phyloP scores from a whole-genome alignment of 2,329 filamentous ascomycete genomes.

The Cytospora leucostoma region DNA sequence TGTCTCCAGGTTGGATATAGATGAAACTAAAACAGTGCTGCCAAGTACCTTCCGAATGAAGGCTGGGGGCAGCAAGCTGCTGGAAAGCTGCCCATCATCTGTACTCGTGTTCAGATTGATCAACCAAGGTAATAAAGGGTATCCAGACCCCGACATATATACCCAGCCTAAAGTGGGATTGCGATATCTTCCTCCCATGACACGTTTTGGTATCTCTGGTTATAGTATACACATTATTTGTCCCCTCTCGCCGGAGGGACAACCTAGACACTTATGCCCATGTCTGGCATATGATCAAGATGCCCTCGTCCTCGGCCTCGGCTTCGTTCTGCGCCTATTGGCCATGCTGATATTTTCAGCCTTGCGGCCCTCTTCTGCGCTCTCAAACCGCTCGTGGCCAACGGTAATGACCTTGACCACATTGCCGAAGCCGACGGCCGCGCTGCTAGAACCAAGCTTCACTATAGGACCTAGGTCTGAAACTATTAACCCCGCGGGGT shows the following conservation, averaged over 20 bases:
- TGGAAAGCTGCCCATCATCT: background rate
- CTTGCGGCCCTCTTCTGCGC: constrained; percentile 36
- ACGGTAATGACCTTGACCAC: constrained; percentile 70
- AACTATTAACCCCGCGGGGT: constrained; percentile 58
- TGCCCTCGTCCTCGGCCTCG: constrained; percentile 32
- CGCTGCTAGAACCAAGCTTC: constrained; percentile 62
- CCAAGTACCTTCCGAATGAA: background rate
- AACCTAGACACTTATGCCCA: background rate
- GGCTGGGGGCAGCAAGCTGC: background rate
- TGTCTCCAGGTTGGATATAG: no score
- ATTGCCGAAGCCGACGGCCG: constrained; percentile 73
- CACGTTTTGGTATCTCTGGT: constrained; percentile 17
- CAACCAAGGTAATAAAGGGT: background rate
- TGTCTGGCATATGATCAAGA: constrained; percentile 29
- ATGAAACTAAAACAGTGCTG: background rate
- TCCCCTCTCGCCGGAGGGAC: background rate
- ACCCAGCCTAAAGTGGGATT: background rate
- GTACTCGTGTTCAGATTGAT: background rate
- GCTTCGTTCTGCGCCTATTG: constrained; percentile 40
- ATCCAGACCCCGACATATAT: background rate
- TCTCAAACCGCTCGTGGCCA: constrained; percentile 65
- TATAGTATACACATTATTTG: background rate
- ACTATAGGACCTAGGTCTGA: constrained; percentile 65
- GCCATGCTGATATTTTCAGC: constrained; percentile 38
- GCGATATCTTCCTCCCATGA: constrained; percentile 2